Evolutionary conservation across 345 rosid genomes (phyloP).

Genomic region (Sisymbrium altissimum): DNA sequence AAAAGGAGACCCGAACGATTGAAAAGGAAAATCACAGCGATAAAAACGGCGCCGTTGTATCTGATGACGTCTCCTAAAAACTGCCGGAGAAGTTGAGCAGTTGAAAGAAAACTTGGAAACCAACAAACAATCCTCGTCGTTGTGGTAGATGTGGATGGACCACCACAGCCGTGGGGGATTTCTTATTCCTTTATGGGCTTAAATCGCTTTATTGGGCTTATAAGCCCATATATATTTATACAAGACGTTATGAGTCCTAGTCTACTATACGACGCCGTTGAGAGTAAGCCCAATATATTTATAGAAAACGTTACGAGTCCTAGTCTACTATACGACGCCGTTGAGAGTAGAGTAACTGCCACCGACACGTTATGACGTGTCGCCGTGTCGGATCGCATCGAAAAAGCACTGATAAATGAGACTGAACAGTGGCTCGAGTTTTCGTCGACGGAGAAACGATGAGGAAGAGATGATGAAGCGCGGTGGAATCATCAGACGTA

Average conservation of each 20-base stretch:
- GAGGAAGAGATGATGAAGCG: conserved; percentile 42
- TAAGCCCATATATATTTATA: not conserved
- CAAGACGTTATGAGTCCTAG: not conserved
- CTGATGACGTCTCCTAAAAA: not conserved
- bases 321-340: not conserved
- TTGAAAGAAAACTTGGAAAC: conserved; percentile 15
- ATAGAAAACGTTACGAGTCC: not conserved
- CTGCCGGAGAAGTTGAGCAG: conserved; percentile 31
- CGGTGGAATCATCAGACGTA: conserved; percentile 44
- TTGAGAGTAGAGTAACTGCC: not conserved
- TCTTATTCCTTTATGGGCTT: conserved; percentile 1
- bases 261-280: no score
- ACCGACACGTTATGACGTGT: conserved; percentile 24
- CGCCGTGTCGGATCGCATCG: conserved; percentile 3
- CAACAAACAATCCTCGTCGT: conserved; percentile 9
- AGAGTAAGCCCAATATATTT: not conserved
- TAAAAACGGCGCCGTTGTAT: conserved; percentile 17
- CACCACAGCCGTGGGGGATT: conserved; percentile 3
- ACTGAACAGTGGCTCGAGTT: not conserved
- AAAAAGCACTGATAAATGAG: not conserved
- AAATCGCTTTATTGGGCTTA: not conserved
- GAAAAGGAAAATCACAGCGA: not conserved
- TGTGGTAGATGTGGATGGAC: conserved; percentile 17
- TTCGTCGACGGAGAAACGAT: conserved; percentile 4
- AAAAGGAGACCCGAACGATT: not conserved